These are phyloP conservation scores for Amylocarpus encephaloides DNA, from an alignment of 2,329 filamentous ascomycete species.

Conservation along the genomic window DNA sequence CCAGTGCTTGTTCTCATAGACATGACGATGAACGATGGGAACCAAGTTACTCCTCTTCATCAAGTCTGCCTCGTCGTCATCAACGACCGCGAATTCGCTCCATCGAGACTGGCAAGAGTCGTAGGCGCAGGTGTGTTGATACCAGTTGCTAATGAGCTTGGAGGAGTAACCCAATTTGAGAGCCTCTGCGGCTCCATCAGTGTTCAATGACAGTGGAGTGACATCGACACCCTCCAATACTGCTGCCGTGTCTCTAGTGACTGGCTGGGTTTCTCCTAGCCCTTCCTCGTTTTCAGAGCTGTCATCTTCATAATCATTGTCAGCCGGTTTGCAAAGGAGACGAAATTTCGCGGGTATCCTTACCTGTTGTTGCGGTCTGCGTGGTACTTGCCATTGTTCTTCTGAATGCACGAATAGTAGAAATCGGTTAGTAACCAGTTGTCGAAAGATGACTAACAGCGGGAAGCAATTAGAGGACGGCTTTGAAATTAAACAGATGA, in stretches of 20 bases:
- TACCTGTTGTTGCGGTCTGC: neutral
- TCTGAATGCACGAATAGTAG: neutral
- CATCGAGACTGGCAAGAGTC: neutral
- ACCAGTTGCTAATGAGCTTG: neutral
- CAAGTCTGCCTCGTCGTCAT: slow-evolving; percentile 27
- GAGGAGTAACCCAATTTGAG: neutral
- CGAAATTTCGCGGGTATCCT: neutral
- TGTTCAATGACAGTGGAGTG: neutral
- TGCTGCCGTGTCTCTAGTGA: neutral
- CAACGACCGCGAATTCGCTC: neutral
- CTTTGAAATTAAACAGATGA: neutral
- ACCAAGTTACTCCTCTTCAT: slow-evolving; percentile 16
- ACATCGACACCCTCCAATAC: neutral
- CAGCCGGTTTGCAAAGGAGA: neutral
- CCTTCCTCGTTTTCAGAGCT: neutral
- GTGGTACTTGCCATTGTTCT: neutral
- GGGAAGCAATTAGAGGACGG: neutral
- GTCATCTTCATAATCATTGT: neutral
- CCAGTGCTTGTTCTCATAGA: slow-evolving; percentile 29
- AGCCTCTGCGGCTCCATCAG: neutral
- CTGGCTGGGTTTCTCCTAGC: neutral
- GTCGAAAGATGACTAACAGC: neutral
- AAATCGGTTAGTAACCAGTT: neutral
- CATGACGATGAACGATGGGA: slow-evolving; percentile 33
- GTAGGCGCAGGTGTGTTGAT: neutral